Conservation (phyloP, 139 green algal genomes). For the Dunaliella primolecta region DNA sequence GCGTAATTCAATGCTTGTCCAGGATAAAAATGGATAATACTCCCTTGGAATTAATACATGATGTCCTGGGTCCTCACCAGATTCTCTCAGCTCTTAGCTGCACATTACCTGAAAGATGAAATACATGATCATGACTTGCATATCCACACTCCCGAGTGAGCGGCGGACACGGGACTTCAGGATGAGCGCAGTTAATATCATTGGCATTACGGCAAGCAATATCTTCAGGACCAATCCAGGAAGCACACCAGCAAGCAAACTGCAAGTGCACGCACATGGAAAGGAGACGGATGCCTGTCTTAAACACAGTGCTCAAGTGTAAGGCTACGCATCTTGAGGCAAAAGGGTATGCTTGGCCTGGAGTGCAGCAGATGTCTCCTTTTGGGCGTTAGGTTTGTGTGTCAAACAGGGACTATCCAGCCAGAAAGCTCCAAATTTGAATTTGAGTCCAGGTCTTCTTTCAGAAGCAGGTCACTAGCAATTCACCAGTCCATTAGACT, state of each 20-base stretch:
- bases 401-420: no score
- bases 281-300: no score
- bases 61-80: background rate
- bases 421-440: no score
- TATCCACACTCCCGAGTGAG: constrained; percentile 5
- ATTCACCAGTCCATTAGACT: no score
- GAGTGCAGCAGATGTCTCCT: no score
- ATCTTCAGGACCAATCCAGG: constrained; percentile 30
- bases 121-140: constrained; percentile 5
- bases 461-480: no score
- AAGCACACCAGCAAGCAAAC: constrained; percentile 48
- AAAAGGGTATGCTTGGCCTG: no score
- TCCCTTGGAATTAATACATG: background rate
- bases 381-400: no score
- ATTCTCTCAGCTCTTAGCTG: background rate
- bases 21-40: background rate
- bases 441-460: no score
- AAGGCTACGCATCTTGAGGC: no score
- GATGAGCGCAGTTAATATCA: constrained; percentile 7
- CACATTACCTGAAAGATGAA: constrained; percentile 29
- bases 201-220: constrained; percentile 17
- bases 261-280: no score
- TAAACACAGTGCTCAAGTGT: no score
- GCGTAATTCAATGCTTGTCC: background rate
- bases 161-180: background rate